Percentiles rank a stretch among this genome's conserved stretches.
These are phyloP conservation scores for Onygenales sp. DNA, from an alignment of 2,329 filamentous ascomycete species.

Conservation along the genomic window DNA sequence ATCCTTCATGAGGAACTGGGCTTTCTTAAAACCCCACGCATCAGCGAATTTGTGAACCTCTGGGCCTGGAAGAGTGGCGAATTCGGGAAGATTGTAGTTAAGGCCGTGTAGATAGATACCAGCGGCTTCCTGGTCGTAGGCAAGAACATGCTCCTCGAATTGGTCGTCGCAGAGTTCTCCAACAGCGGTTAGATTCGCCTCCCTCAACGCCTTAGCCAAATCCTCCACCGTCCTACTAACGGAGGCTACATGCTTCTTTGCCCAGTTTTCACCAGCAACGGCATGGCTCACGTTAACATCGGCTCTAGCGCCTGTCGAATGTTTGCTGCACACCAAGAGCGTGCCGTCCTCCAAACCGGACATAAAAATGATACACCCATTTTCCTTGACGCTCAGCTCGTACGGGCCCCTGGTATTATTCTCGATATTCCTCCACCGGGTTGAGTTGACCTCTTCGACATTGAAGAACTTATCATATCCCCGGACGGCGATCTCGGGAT, in stretches of 20 bases:
- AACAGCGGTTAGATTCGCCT: slow-evolving; percentile 84
- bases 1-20: slow-evolving; percentile 67
- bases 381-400: slow-evolving; percentile 94
- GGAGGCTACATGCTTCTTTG: slow-evolving; percentile 66
- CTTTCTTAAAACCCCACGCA: slow-evolving; percentile 88
- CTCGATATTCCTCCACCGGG: slow-evolving; percentile 73
- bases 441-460: slow-evolving; percentile 68
- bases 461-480: slow-evolving; percentile 99
- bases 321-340: slow-evolving; percentile 95
- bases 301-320: slow-evolving; percentile 75
- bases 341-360: slow-evolving; percentile 82
- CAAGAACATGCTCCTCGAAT: slow-evolving; percentile 94
- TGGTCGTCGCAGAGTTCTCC: slow-evolving; percentile 92
- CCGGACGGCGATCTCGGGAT: slow-evolving; percentile 69
- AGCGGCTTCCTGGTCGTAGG: slow-evolving; percentile 71
- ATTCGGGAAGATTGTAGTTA: slow-evolving; percentile 89
- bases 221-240: slow-evolving; percentile 72
- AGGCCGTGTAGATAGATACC: slow-evolving; percentile 93
- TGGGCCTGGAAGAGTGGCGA: slow-evolving; percentile 72
- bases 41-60: slow-evolving; percentile 86
- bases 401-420: slow-evolving; percentile 74
- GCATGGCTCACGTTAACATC: slow-evolving; percentile 73
- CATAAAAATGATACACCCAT: slow-evolving; percentile 99
- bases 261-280: slow-evolving; percentile 67
- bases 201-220: slow-evolving; percentile 63